Evolutionary conservation across 768 basidiomycete species (phyloP), one percentile per base, ranked within the genome.

Genomic region (Boletus vermiculosoides): DNA sequence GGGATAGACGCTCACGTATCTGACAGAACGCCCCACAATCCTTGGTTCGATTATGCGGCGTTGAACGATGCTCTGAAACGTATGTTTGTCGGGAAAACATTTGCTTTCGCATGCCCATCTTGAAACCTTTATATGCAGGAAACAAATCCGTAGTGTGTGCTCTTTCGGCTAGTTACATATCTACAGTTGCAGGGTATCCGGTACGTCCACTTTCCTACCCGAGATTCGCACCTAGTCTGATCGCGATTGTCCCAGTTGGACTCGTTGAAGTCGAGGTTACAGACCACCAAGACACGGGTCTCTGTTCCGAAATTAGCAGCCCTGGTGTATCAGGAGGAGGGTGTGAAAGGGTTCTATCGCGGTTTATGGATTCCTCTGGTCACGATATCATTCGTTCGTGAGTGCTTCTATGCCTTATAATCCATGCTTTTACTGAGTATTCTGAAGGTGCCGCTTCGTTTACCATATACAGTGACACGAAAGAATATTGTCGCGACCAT

Each of bases 331-430:
- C 82, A 82, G 31, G 92, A 94, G 66, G 89, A 94, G 74, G 88
- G 93, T n/a, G 73, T 92, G 34, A 81, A 81, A 62, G 95, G 96
- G 52, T 98, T 94, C 74, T 96, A 92, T 73, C 82, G 94, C 55
- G 92, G 92, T 55, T 68, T 94, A 50, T 92, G 90, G 85, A 90
- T 98, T 64, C 95, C 96, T 46, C 83, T 98, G 54, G 80, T 94
- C 73, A 96, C 94, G 10, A 98, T 98, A 64, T 94, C 94, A 6
- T 93, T 96, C 71, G 94, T 98, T 72, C 92, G 96, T 87, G 71
- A 76, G 91, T 92, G 46, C 22, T 37, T 50, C 54, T 51, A 47
- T 45, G 28, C 54, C 51, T n/a, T 8, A 23, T 5, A 23, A 39
- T 36, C n/a, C 58, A 23, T 54, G 31, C 23, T 40, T 49, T 54